phyloP scores from a whole-genome alignment of 441 rosid species.

The Adansonia rubrostipa region DNA sequence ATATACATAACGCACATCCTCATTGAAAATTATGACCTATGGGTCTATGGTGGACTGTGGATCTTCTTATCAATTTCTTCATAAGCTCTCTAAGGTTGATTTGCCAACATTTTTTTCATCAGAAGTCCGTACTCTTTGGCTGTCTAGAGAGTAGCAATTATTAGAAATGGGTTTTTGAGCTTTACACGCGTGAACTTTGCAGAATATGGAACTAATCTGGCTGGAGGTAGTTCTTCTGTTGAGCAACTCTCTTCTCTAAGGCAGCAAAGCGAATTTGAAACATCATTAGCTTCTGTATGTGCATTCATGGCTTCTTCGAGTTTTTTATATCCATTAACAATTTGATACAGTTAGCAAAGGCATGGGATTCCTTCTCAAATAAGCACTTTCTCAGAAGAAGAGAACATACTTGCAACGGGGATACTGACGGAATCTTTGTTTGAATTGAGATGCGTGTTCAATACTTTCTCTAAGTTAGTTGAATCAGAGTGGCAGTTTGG shows the following conservation, averaged over 20 bases:
- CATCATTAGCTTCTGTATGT: constrained; percentile 70
- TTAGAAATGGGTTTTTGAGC: constrained; percentile 61
- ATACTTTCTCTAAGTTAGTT: constrained; percentile 49
- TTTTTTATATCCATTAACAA: constrained; percentile 51
- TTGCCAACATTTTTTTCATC: background rate
- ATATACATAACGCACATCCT: background rate
- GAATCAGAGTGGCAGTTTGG: constrained; percentile 59
- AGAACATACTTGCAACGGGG: constrained; percentile 64
- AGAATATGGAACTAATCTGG: constrained; percentile 40
- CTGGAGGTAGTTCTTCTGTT: constrained; percentile 51
- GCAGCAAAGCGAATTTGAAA: constrained; percentile 49
- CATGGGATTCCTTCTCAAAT: constrained; percentile 37
- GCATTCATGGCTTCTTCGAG: constrained; percentile 63
- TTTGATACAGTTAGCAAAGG: constrained; percentile 63
- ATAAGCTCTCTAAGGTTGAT: constrained; percentile 1
- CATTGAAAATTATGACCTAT: constrained; percentile 18
- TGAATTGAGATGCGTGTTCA: constrained; percentile 52
- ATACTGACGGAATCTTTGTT: constrained; percentile 53
- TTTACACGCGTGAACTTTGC: constrained; percentile 32
- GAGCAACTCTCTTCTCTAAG: constrained; percentile 60
- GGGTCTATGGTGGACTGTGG: background rate
- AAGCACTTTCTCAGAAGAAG: constrained; percentile 52
- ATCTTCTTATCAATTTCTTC: background rate
- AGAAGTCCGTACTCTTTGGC: background rate
- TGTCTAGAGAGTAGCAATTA: constrained; percentile 39